Conservation (phyloP, 345 rosid genomes). For the Pseudoturritis turrita region DNA sequence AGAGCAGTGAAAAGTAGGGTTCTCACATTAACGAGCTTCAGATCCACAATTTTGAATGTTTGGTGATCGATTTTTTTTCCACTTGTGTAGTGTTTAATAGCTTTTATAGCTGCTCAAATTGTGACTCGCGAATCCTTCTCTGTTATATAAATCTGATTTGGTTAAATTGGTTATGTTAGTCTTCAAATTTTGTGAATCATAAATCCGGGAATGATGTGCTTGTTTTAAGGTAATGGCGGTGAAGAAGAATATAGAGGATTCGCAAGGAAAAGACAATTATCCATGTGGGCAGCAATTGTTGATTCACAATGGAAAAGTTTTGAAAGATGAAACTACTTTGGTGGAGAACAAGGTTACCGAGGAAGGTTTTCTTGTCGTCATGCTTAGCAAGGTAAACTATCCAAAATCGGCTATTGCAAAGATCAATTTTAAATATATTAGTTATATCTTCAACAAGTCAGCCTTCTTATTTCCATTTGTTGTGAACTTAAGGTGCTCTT, state of each 20-base stretch:
- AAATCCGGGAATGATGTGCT: background rate
- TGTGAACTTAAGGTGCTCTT: background rate
- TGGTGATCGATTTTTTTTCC: background rate
- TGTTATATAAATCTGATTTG: background rate
- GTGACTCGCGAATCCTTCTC: background rate
- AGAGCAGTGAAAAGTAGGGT: background rate
- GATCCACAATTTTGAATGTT: conserved; percentile 14
- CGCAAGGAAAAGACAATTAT: conserved; percentile 89
- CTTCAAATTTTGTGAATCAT: background rate
- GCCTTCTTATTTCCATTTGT: background rate
- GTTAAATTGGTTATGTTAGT: background rate
- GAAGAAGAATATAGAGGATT: conserved; percentile 95
- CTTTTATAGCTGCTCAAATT: background rate
- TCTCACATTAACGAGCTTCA: background rate
- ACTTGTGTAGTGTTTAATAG: conserved; percentile 5
- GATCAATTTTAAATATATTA: background rate
- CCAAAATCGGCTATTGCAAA: too few relatives aligned
- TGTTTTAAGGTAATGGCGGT: conserved; percentile 72
- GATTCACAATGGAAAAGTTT: conserved; percentile 96
- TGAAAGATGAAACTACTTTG: conserved; percentile 93
- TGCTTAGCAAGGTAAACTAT: conserved; percentile 88
- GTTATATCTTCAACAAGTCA: background rate
- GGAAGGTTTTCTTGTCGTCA: conserved; percentile 96
- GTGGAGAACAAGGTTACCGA: conserved; percentile 80
- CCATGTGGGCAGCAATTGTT: conserved; percentile 92